Base-by-base conservation (phyloP, 306 rosid species). In the Prinsepia uniflora region DNA sequence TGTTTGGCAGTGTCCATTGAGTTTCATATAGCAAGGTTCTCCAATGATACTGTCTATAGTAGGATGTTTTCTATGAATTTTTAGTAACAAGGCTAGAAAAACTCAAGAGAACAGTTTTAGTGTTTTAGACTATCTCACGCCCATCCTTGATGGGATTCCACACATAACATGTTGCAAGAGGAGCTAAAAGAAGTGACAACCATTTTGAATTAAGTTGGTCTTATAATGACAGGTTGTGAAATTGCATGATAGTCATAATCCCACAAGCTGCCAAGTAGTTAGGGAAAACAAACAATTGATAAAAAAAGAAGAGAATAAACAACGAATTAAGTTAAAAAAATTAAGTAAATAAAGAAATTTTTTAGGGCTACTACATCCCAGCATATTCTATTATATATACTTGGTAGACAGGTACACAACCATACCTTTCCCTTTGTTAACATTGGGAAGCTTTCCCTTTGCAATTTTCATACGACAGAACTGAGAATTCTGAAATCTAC, bases 401-500 rank as follows among this genome's bases (percentile, higher is more conserved):
- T 47, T 19, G 1, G 68, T 22, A 59, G 63, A 61, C 79, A 79
- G 55, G 57, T 62, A 62, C 68, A 12, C 57, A 75, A 78, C 60
- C 75, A 76, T 87, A 89, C 99, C 97, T 86, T 81, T 87, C 75
- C 87, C 83, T 45, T 52, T 74, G 58, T 49, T 78, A 46, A 75
- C 82, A 5, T 78, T 79, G 62, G 79, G 81, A 78, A 64, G 66
- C 77, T 76, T 85, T 71, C 70, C 81, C 61, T 82, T 86, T 46
- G 83, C 88, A 70, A 80, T 78, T 75, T 84, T 84, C 74, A 4
- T 65, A 65, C 71, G 89, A 78, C 62, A 85, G 66, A 77, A 81
- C 77, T 85, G 89, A 61, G 87, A 76, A 89, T 86, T 86, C 80
- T 86, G 96, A 72, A 81, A 89, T 79, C 97, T 89, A 78, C 80